phyloP scores from a whole-genome alignment of 495 filamentous ascomycete species.

The Cenococcum geophilum region DNA sequence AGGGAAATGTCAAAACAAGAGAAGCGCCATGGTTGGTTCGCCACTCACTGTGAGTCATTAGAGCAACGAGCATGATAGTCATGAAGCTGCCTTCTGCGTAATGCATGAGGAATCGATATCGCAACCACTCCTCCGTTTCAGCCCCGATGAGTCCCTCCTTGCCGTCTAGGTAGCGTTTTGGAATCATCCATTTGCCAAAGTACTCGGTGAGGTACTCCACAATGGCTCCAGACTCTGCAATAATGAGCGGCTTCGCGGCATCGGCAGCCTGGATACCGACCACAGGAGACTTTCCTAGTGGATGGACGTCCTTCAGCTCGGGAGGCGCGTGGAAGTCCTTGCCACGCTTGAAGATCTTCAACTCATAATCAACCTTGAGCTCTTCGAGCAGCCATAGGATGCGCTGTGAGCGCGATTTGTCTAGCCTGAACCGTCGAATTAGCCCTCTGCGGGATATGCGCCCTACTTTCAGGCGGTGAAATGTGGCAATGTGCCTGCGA shows the following conservation, averaged over 20 bases:
- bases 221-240: conserved; percentile 78
- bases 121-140: conserved; percentile 70
- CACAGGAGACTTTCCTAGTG: conserved; percentile 77
- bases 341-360: conserved; percentile 66
- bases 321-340: conserved; percentile 57
- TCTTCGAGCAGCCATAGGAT: conserved; percentile 89
- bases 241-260: conserved; percentile 50
- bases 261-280: conserved; percentile 52
- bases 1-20: background rate
- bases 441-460: background rate
- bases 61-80: conserved; percentile 54
- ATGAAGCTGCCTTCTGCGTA: conserved; percentile 78
- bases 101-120: conserved; percentile 73
- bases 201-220: conserved; percentile 74
- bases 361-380: conserved; percentile 66
- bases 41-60: conserved; percentile 53
- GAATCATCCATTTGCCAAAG: conserved; percentile 58
- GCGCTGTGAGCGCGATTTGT: conserved; percentile 73
- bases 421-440: conserved; percentile 51
- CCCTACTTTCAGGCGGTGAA: background rate
- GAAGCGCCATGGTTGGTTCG: background rate
- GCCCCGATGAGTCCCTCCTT: conserved; percentile 53
- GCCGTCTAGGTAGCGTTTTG: conserved; percentile 54
- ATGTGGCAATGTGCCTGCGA: background rate
- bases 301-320: conserved; percentile 70